A percentile compares a stretch with the other conserved stretches of the same genome.
phyloP scores from a whole-genome alignment of 1,284 basidiomycete species.

The Trichosporon faecale region DNA sequence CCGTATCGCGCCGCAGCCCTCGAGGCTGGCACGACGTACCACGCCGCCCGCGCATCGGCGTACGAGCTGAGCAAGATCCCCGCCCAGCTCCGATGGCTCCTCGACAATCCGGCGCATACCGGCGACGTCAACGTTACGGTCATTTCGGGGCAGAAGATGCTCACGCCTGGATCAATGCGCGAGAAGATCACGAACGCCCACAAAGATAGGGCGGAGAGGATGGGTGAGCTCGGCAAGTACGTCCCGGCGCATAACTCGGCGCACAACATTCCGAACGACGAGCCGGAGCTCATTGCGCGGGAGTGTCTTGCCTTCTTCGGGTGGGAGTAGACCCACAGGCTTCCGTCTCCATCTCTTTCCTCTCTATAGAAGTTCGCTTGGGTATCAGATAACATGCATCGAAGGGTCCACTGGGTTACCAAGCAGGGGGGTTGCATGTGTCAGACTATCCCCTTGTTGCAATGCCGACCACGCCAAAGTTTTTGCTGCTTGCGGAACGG shows the following conservation, averaged over 20 bases:
- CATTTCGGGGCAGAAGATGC: slow-evolving; percentile 6
- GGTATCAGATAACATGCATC: not conserved
- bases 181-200: slow-evolving; percentile 7
- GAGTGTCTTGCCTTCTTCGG: slow-evolving; percentile 48
- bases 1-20: slow-evolving; percentile 3
- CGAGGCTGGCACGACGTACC: not conserved
- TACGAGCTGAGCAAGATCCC: slow-evolving; percentile 12
- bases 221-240: slow-evolving; percentile 10
- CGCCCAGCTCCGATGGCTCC: not conserved
- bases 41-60: not conserved
- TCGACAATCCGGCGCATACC: not conserved
- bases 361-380: not conserved
- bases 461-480: no score
- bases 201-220: not conserved
- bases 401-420: not conserved
- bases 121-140: not conserved
- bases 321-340: not conserved
- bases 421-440: no score
- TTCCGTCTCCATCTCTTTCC: not conserved
- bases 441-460: no score
- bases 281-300: slow-evolving; percentile 9
- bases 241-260: slow-evolving; percentile 10
- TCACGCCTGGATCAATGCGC: not conserved
- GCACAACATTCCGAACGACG: slow-evolving; percentile 6
- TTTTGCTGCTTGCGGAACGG: no score